Percentiles rank a stretch among this genome's conserved stretches.
phyloP scores from a whole-genome alignment of 2,329 filamentous ascomycete species.

The Cladobotryum protrusum region DNA sequence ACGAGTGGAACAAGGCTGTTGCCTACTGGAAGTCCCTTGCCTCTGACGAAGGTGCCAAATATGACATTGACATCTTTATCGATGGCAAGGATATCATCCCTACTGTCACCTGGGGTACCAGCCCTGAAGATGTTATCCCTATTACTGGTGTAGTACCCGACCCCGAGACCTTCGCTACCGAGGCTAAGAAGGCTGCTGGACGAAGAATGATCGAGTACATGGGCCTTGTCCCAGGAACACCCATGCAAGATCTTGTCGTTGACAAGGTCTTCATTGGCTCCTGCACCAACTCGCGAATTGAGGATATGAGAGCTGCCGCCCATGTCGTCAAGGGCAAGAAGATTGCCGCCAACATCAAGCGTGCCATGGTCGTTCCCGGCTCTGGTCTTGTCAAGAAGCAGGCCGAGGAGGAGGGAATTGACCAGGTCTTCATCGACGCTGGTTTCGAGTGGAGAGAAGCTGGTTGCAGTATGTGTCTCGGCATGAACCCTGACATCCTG shows the following conservation, averaged over 20 bases:
- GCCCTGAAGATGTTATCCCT: slow-evolving; percentile 90
- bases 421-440: slow-evolving; percentile 85
- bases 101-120: slow-evolving; percentile 95
- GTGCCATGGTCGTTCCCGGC: slow-evolving; percentile 92
- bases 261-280: slow-evolving; percentile 99
- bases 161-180: slow-evolving; percentile 76
- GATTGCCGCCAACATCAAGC: slow-evolving; percentile 81
- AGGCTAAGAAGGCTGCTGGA: slow-evolving; percentile 73
- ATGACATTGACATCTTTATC: slow-evolving; percentile 82
- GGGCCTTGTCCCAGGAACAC: slow-evolving; percentile 80
- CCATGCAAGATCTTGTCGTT: slow-evolving; percentile 82
- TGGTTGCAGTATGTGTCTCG: slow-evolving; percentile 97
- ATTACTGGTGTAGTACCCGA: slow-evolving; percentile 89
- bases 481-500: slow-evolving; percentile 98
- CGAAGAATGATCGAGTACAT: slow-evolving; percentile 89
- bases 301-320: slow-evolving; percentile 86
- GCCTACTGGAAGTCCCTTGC: slow-evolving; percentile 82
- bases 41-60: slow-evolving; percentile 83
- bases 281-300: slow-evolving; percentile 95
- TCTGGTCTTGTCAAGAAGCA: slow-evolving; percentile 90
- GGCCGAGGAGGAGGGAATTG: slow-evolving; percentile 85
- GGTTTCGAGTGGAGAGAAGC: slow-evolving; percentile 98
- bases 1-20: slow-evolving; percentile 83
- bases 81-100: slow-evolving; percentile 89
- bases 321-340: slow-evolving; percentile 81